Evolutionary conservation across 2,329 filamentous ascomycete species (phyloP).

Genomic region (Colletotrichum musae): DNA sequence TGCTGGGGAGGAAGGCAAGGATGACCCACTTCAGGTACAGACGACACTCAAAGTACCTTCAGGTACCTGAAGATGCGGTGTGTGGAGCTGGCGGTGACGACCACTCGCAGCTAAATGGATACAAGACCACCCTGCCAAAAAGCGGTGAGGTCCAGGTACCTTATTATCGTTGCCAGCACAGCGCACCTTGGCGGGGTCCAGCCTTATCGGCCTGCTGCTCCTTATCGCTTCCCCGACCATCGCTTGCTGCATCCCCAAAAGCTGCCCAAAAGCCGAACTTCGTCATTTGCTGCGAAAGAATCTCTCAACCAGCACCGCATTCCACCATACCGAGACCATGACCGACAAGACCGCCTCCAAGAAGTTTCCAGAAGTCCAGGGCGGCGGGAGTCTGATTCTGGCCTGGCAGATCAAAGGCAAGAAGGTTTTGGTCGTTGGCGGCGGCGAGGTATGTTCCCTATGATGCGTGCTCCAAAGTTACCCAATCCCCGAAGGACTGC

Average conservation of each 20-base stretch:
- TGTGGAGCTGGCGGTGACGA: constrained; percentile 16
- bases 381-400: constrained; percentile 92
- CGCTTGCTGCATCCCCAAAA: constrained; percentile 16
- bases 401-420: constrained; percentile 96
- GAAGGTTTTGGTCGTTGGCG: constrained; percentile 91
- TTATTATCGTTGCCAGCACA: background rate
- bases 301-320: background rate
- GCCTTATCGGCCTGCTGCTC: constrained; percentile 24
- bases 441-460: constrained; percentile 82
- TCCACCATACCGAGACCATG: constrained; percentile 26
- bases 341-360: constrained; percentile 45
- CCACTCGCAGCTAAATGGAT: constrained; percentile 4
- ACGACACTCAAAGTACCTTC: too few relatives aligned
- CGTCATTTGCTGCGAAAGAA: constrained; percentile 24
- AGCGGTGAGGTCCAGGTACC: constrained; percentile 1
- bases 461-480: background rate
- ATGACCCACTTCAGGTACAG: too few relatives aligned
- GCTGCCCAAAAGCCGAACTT: constrained; percentile 16
- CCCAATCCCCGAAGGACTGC: background rate
- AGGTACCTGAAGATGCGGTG: background rate
- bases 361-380: constrained; percentile 84
- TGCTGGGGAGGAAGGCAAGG: too few relatives aligned
- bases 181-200: background rate
- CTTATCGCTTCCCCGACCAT: constrained; percentile 22
- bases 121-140: background rate